Base-by-base conservation (phyloP, 495 filamentous ascomycete genomes). In the Durotheca rogersii region DNA sequence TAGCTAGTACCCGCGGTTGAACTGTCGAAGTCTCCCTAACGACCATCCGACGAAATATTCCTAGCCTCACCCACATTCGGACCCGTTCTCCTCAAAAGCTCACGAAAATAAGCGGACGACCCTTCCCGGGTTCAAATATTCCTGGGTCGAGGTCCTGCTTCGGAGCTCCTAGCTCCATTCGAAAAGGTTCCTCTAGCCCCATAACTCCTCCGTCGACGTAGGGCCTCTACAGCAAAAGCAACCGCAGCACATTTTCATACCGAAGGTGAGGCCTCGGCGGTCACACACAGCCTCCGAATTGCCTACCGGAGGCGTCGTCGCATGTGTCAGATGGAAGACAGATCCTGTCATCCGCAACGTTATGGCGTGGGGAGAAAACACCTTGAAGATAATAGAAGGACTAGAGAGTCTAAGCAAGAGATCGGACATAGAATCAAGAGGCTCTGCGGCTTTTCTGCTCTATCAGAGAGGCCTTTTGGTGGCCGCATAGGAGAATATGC, bases 331-430 rank as follows among this genome's bases (percentile, higher is more conserved):
- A 45, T 59, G 50, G 17, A 36, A 59, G 45, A 50, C 31, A 19
- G 41, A 59, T 59, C 56, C 50, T 43, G 47, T 50, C 56, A 59
- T 54, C 56, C 41, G 45, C 50, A 42, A 31, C 47, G 45, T 37
- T 36, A 50, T 59, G n/a, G n/a, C 50, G 54, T 50, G 56, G 54
- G 38, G 14, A 16, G 36, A 52, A n/a, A n/a, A n/a, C n/a, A n/a
- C n/a, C n/a, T n/a, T n/a, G n/a, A n/a, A n/a, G n/a, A n/a, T n/a
- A n/a, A n/a, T n/a, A n/a, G n/a, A n/a, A n/a, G 43, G 27, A 38
- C 9, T 27, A 9, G 9, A 27, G 23, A 9, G 9, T 4, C 9
- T 27, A 9, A 9, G 23, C 11, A 29, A 27, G 47, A 40, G 11
- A 40, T 30, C 18, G 1, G 15, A 25, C 29, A 41, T 32, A 16